These are phyloP conservation scores for Fraxinus baroniana DNA, from an alignment of 305 asterid species.

Conservation along the genomic window DNA sequence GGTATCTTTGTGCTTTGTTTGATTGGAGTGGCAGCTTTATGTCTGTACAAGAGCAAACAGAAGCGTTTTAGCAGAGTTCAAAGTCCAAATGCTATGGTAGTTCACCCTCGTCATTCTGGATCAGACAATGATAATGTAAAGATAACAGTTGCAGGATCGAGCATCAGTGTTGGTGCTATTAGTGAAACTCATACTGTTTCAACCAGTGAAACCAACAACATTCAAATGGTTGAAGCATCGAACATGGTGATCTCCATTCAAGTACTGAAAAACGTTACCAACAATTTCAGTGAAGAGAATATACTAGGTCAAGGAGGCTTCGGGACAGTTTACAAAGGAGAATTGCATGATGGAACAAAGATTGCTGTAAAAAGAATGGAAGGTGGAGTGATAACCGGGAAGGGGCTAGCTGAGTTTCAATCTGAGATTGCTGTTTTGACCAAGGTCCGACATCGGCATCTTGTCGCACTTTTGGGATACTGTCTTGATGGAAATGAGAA, in stretches of 20 bases:
- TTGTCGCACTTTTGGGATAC: conserved; percentile 88
- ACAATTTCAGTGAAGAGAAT: conserved; percentile 68
- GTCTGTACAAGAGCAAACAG: conserved; percentile 64
- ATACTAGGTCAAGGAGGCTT: conserved; percentile 86
- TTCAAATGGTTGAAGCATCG: conserved; percentile 91
- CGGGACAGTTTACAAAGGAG: conserved; percentile 90
- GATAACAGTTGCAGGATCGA: conserved; percentile 87
- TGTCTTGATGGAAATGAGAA: conserved; percentile 92
- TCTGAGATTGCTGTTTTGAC: conserved; percentile 93
- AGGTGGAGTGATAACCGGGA: conserved; percentile 71
- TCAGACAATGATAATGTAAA: conserved; percentile 77
- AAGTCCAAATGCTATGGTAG: conserved; percentile 72
- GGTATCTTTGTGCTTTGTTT: conserved; percentile 55
- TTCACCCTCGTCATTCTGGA: conserved; percentile 85
- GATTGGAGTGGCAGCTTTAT: conserved; percentile 55
- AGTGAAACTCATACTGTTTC: conserved; percentile 60
- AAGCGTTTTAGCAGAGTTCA: conserved; percentile 67
- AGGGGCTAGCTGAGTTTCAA: conserved; percentile 74
- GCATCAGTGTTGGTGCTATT: conserved; percentile 58
- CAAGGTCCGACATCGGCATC: conserved; percentile 85
- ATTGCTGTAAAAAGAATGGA: conserved; percentile 98
- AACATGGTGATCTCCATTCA: conserved; percentile 91
- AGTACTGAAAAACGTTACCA: conserved; percentile 71
- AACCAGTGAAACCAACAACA: conserved; percentile 46
- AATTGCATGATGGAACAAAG: conserved; percentile 87